Evolutionary conservation across 768 basidiomycete genomes (phyloP).

Genomic region (Amanita muscaria): DNA sequence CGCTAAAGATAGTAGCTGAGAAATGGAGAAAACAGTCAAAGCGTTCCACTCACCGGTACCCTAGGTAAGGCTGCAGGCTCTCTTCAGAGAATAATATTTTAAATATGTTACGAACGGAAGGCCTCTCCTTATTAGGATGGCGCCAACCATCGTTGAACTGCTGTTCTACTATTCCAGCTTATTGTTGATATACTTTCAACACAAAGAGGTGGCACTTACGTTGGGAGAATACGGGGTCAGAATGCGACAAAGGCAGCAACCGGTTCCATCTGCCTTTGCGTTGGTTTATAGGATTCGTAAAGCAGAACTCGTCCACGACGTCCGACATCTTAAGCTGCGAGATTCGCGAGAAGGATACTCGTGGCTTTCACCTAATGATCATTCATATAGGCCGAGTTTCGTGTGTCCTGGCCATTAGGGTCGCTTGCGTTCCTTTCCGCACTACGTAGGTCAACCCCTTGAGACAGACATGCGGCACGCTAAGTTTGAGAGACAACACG

Average conservation of each 20-base stretch:
- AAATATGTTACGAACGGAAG: slow-evolving; percentile 40
- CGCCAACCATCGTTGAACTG: slow-evolving; percentile 47
- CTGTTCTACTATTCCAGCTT: slow-evolving; percentile 32
- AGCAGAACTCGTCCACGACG: slow-evolving; percentile 28
- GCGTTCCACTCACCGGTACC: slow-evolving; percentile 31
- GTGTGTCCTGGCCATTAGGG: background rate
- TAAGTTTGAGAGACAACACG: background rate
- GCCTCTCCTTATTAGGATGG: slow-evolving; percentile 43
- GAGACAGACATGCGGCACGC: background rate
- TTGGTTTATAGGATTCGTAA: slow-evolving; percentile 35
- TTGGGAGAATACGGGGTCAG: slow-evolving; percentile 27
- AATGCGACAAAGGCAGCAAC: slow-evolving; percentile 29
- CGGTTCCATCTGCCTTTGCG: slow-evolving; percentile 31
- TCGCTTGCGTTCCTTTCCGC: background rate
- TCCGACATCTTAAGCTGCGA: slow-evolving; percentile 15
- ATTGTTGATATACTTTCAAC: background rate
- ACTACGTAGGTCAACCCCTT: background rate
- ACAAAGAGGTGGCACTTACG: slow-evolving; percentile 23
- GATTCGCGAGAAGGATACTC: background rate
- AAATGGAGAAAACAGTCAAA: background rate
- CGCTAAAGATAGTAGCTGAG: background rate
- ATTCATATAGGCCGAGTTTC: slow-evolving; percentile 3
- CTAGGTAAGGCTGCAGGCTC: slow-evolving; percentile 33
- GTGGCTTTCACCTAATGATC: background rate
- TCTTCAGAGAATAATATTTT: slow-evolving; percentile 40